Evolutionary conservation across 1,284 basidiomycete genomes (phyloP), one percentile per base, ranked within the genome.

Genomic region (Tilletia walkeri): DNA sequence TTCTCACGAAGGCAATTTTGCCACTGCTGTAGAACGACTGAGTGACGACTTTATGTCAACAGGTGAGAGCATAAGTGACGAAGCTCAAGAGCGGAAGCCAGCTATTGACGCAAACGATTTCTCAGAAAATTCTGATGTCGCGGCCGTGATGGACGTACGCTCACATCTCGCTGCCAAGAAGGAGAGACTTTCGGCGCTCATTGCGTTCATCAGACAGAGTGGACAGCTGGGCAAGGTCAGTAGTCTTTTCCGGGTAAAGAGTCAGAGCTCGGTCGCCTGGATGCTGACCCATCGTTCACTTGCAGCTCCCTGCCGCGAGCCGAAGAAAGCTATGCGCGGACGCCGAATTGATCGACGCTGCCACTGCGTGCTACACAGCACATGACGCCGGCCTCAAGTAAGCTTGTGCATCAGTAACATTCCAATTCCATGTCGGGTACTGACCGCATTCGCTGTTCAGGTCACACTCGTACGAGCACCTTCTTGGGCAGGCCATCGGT

Each of bases 291-390:
- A 30, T 30, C 24, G 2, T 30, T 30, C 24, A 30, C 24, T 30
- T n/a, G 12, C 6, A 95, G 90, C 89, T 97, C 81, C 90, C 94
- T 1, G 91, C 92, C 85, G 85, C 87, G 48, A 89, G 89, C 69
- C 88, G 93, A 45, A 89, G 94, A 75, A 86, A 87, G 48, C 86
- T 99, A 50, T 90, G 89, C 36, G 88, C 87, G n/a, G 91, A 98
- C 81, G 92, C 93, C 1, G 94, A 98, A 85, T 92, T 93, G 76
- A 86, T 97, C 14, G 90, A 90, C 72, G 91, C 92, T 1, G 90
- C 89, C 3, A 88, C 36, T 39, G 59, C 59, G 3, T 63, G 34
- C 34, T 63, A 63, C n/a, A 18, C 36, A 18, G 59, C 59, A 76
- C 89, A 94, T 81, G 94, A 94, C 79, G 88, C 90, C 36, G 70